Base-by-base conservation (phyloP, 2,329 filamentous ascomycete species). In the Hypoxylon sp. region DNA sequence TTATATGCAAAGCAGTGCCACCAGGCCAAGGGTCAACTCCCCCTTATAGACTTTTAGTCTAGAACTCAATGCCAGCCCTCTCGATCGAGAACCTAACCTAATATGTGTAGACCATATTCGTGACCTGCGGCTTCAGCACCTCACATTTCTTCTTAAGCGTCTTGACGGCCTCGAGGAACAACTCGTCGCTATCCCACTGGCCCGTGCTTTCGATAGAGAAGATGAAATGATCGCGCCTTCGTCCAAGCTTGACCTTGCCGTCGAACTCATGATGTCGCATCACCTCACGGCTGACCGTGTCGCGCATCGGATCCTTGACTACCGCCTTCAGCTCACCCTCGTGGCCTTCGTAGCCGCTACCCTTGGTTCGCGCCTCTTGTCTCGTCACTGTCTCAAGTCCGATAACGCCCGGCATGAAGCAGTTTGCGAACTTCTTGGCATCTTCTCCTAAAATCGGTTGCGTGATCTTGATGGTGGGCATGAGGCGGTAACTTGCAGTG, bases 171-270 rank as follows among this genome's bases (percentile, higher is more conserved):
- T 98, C 94, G 63, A 99, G 81, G 84, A 99, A 98, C 71, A 99
- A 85, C 81, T 94, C 91, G 76, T 98, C 95, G 78, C 94, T 97
- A 65, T 96, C 91, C 85, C 94, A 97, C 83, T 99, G 96, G 5
- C 96, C 97, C 0, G 94, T 91, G 84, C 94, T 98, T 85, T 99
- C 96, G 37, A 99, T 87, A 60, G 90, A 92, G 85, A 96, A 99
- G 81, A 99, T 98, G 81, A 99, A 99, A 83, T 99, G 97, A 80
- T 99, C 96, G 72, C 94, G 87, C 75, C 94, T 85, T 60, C 97
- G 87, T 47, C 96, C 96, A 33, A 99, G 88, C 85, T 94, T 94
- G 71, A 99, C 96, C 85, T 98, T 99, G 78, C 90, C 93, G 81
- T 96, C 89, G 83, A 99, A 98, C 82, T 98, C 96, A 26, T 91